Evolutionary conservation across 441 rosid species (phyloP).

Genomic region (Breynia disticha): DNA sequence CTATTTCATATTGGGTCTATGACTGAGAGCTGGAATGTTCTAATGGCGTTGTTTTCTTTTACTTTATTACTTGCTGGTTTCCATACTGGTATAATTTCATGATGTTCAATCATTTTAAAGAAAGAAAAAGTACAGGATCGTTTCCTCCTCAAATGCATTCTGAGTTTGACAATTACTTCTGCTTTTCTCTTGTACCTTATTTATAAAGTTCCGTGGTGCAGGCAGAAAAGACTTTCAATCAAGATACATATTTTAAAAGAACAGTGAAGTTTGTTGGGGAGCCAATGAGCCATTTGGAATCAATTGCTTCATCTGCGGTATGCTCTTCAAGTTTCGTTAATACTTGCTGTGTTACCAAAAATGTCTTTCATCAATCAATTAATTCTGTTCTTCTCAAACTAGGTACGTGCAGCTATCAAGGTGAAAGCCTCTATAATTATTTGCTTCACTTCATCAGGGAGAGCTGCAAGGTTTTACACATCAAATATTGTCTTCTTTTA

Average conservation of each 20-base stretch:
- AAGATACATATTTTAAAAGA: conserved; percentile 84
- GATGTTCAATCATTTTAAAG: too few relatives aligned
- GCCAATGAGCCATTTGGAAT: conserved; percentile 96
- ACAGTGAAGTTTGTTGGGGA: conserved; percentile 91
- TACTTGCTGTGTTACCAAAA: conserved; percentile 10
- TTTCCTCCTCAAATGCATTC: background rate
- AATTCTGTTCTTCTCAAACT: conserved; percentile 13
- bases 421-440: conserved; percentile 87
- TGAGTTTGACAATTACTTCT: background rate
- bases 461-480: conserved; percentile 74
- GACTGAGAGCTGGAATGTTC: too few relatives aligned
- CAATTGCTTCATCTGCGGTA: conserved; percentile 98
- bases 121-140: too few relatives aligned
- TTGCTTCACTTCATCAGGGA: conserved; percentile 89
- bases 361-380: background rate
- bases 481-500: background rate
- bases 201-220: conserved; percentile 10
- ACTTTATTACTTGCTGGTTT: too few relatives aligned
- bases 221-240: conserved; percentile 98
- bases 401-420: conserved; percentile 94
- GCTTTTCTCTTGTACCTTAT: background rate
- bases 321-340: background rate
- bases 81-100: too few relatives aligned
- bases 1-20: too few relatives aligned
- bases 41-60: too few relatives aligned